Base-by-base conservation (phyloP, 1,139 yeast species). In the Pneumocystis canis region DNA sequence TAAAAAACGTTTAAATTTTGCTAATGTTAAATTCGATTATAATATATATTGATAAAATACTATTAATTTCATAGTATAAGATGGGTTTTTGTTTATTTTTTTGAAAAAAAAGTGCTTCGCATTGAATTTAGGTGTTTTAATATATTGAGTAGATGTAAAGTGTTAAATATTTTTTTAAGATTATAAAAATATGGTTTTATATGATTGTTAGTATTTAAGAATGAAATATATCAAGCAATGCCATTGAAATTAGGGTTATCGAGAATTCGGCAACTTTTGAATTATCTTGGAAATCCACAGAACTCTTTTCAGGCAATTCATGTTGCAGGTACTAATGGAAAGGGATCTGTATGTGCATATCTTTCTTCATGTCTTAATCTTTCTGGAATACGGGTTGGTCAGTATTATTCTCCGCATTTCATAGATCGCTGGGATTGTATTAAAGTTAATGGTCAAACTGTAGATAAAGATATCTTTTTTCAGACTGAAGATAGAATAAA, bases 271-370 rank as follows among this genome's bases (percentile, higher is more conserved):
- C 37, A 41, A 28, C 62, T 65, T 30, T 47, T 62, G 16, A 35
- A 39, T 9, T 58, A 47, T 39, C 63, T 65, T 37, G 60, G 58
- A 3, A 60, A 65, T 58, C 66, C 66, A 9, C 66, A 65, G 2
- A 40, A 47, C 20, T 25, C 47, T n/a, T 64, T 57, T 47, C 59
- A 90, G 69, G 80, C 89, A 3, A 80, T 94, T 60, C 98, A 94
- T 71, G 86, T 94, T 41, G 90, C 99, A 0, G 99, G 99, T 32
- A 94, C 99, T 1, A 94, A 94, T 73, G 99, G 99, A 14, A 94
- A 94, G 75, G 99, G 99, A 0, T 89, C 97, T 0, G 90, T 97
- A 0, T 92, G 97, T 75, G 97, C 98, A 0, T 94, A 94, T 72
- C 82, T 90, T 2, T 89, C 88, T 70, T 84, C 94, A 2, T 89